phyloP scores from a whole-genome alignment of 192 early-diverging fungal species.

The Endogone sp. region DNA sequence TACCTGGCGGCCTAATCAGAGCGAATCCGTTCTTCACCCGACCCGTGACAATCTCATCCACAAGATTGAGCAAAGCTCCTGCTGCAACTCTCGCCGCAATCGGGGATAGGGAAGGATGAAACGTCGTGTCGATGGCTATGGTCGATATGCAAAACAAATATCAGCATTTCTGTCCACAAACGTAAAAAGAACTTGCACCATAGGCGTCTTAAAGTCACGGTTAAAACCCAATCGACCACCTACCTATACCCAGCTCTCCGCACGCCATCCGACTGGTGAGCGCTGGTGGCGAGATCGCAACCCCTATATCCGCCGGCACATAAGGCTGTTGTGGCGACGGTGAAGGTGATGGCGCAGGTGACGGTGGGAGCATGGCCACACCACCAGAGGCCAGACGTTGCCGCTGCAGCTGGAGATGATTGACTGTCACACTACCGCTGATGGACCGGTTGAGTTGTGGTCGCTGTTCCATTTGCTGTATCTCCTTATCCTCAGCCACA shows the following conservation, averaged over 20 bases:
- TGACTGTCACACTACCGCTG: neutral
- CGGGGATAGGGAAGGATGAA: slow-evolving; percentile 17
- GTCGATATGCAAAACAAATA: neutral
- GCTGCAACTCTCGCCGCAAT: slow-evolving; percentile 27
- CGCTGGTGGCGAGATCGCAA: slow-evolving; percentile 30
- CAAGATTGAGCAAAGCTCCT: slow-evolving; percentile 47
- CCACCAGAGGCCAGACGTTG: neutral
- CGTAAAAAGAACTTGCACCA: too few species aligned
- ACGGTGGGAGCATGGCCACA: neutral
- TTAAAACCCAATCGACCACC: slow-evolving; percentile 8
- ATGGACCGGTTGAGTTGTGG: too few species aligned
- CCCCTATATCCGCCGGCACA: slow-evolving; percentile 7
- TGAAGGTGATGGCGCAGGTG: neutral
- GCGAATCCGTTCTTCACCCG: slow-evolving; percentile 66
- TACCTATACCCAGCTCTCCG: slow-evolving; percentile 46
- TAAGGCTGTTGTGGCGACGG: slow-evolving; percentile 15
- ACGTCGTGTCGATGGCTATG: slow-evolving; percentile 24
- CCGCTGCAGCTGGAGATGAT: slow-evolving; percentile 4
- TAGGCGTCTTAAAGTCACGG: too few species aligned
- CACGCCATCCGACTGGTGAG: slow-evolving; percentile 44
- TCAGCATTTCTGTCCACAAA: neutral
- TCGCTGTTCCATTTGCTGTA: too few species aligned
- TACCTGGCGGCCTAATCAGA: slow-evolving; percentile 67
- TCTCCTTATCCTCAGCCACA: too few species aligned
- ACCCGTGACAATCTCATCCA: slow-evolving; percentile 54